These are phyloP conservation scores for Hemileccinum impolitum DNA, from an alignment of 768 basidiomycete species.

Conservation along the genomic window DNA sequence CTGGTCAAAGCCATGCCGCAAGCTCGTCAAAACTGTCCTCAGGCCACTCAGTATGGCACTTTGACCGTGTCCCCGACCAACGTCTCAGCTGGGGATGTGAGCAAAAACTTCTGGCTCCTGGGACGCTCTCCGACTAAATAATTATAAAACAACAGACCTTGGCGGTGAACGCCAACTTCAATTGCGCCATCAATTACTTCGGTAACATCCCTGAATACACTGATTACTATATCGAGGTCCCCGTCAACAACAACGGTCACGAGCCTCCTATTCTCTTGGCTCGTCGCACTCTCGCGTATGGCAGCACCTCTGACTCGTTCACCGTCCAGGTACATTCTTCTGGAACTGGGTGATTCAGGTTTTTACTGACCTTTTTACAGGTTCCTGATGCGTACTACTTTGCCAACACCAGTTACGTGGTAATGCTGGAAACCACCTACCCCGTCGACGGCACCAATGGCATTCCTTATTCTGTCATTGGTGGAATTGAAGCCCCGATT, in stretches of 20 bases:
- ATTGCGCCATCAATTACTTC: constrained; percentile 22
- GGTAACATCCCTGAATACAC: constrained; percentile 22
- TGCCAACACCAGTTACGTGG: constrained; percentile 18
- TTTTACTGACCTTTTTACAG: constrained; percentile 12
- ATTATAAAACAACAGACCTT: constrained; percentile 11
- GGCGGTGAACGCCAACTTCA: constrained; percentile 22
- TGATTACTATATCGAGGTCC: constrained; percentile 35
- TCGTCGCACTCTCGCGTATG: constrained; percentile 15
- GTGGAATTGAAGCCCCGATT: constrained; percentile 14
- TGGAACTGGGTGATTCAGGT: no score
- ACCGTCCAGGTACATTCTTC: constrained; percentile 14
- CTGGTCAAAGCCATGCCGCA: constrained; percentile 19
- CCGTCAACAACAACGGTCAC: constrained; percentile 28
- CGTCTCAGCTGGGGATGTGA: constrained; percentile 24
- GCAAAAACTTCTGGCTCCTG: not conserved
- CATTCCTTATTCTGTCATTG: constrained; percentile 20
- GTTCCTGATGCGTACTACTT: constrained; percentile 25
- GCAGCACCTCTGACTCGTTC: constrained; percentile 11
- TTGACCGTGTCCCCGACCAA: constrained; percentile 18
- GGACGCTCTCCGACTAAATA: constrained; percentile 1
- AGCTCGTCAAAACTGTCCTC: constrained; percentile 19
- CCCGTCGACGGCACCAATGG: constrained; percentile 20
- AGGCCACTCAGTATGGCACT: constrained; percentile 21
- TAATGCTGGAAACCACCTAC: constrained; percentile 24
- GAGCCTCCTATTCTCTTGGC: constrained; percentile 30